Conservation (phyloP, 257 asterid genomes). For the Voacanga thouarsii region DNA sequence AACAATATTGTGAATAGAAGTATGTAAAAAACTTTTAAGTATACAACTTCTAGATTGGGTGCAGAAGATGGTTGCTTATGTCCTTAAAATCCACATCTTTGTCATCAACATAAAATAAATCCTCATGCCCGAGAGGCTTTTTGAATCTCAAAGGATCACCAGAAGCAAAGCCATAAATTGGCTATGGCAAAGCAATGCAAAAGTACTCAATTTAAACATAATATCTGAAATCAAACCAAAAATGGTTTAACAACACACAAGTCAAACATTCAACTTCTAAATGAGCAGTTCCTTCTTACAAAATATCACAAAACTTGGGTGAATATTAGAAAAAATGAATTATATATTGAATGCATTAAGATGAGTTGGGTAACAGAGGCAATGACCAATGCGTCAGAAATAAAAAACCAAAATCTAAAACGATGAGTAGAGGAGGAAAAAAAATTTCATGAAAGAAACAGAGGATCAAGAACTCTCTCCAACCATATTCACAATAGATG, state of each 20-base stretch:
- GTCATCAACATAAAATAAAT: conserved; percentile 87
- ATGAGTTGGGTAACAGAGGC: neutral
- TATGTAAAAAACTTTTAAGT: neutral
- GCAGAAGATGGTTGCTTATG: conserved; percentile 32
- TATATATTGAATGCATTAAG: neutral
- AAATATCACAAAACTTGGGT: neutral
- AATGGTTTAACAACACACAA: neutral
- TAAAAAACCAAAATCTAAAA: neutral
- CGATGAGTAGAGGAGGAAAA: neutral
- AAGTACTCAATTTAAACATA: neutral
- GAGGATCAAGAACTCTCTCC: neutral
- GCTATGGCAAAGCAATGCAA: conserved; percentile 32
- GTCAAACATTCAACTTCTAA: neutral
- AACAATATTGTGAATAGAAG: conserved; percentile 2
- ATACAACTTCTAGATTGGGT: neutral
- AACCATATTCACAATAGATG: neutral
- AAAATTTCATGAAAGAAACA: neutral
- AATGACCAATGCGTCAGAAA: neutral
- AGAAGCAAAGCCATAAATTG: conserved; percentile 90
- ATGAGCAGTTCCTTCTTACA: neutral
- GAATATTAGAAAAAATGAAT: neutral
- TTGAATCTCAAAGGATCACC: conserved; percentile 87
- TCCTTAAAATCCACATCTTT: conserved; percentile 94
- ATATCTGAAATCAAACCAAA: neutral
- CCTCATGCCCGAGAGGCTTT: conserved; percentile 95